Conservation (phyloP, 805 yeast species). For the Metschnikowia lochheadii region DNA sequence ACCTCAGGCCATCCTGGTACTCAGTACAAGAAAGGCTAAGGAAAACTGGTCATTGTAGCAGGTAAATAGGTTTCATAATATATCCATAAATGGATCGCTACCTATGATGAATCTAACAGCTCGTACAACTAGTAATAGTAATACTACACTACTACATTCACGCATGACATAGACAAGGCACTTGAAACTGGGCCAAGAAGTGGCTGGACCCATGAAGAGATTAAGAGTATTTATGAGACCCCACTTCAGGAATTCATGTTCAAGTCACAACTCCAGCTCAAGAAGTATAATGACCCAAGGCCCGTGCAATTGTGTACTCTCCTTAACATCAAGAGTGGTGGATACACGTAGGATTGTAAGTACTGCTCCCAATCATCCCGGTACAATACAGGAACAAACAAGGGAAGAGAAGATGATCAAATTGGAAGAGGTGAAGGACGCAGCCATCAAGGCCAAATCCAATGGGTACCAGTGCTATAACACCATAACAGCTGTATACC, state of each 20-base stretch:
- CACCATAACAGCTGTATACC: too few relatives aligned
- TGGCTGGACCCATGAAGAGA: constrained; percentile 59
- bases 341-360: constrained; percentile 78
- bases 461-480: too few relatives aligned
- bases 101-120: too few relatives aligned
- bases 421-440: constrained; percentile 58
- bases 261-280: constrained; percentile 61
- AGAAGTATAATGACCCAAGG: constrained; percentile 61
- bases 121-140: too few relatives aligned
- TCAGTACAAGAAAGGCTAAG: too few relatives aligned
- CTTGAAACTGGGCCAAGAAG: constrained; percentile 14
- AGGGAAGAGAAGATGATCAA: constrained; percentile 61
- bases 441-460: constrained; percentile 59
- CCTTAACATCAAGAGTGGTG: constrained; percentile 73
- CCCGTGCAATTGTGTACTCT: constrained; percentile 75
- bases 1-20: too few relatives aligned
- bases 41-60: too few relatives aligned
- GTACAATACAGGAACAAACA: constrained; percentile 66
- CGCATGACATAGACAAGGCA: constrained; percentile 2
- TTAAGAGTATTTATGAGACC: constrained; percentile 56
- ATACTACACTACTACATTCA: not conserved
- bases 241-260: constrained; percentile 61
- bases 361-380: constrained; percentile 76
- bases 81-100: too few relatives aligned
- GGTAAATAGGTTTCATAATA: too few relatives aligned